These are phyloP conservation scores for Salix udensis DNA, from an alignment of 345 rosid species.

Conservation along the genomic window DNA sequence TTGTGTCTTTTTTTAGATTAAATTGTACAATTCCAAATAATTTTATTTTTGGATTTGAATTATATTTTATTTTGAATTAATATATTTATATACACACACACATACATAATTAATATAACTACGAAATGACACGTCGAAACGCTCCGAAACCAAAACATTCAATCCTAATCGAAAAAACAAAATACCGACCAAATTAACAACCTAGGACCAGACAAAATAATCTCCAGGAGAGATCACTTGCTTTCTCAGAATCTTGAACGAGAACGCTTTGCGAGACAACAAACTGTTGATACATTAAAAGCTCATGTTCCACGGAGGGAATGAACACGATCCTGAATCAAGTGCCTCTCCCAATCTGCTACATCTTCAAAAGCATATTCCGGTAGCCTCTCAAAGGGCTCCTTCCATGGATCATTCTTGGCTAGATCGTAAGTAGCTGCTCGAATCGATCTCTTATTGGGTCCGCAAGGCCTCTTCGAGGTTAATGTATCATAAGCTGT, in stretches of 20 bases:
- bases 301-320: conserved; percentile 58
- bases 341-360: conserved; percentile 87
- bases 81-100: too few species aligned
- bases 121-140: too few species aligned
- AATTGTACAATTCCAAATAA: too few species aligned
- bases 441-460: conserved; percentile 65
- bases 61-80: too few species aligned
- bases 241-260: background rate
- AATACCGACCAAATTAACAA: too few species aligned
- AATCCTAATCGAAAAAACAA: too few species aligned
- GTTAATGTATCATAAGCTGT: conserved; percentile 63
- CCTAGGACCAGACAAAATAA: too few species aligned
- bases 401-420: conserved; percentile 75
- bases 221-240: too few species aligned
- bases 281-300: conserved; percentile 8
- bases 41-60: too few species aligned
- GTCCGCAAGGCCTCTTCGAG: conserved; percentile 78
- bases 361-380: conserved; percentile 70
- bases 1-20: too few species aligned
- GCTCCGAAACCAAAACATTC: too few species aligned
- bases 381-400: conserved; percentile 71
- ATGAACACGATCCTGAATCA: conserved; percentile 63
- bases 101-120: too few species aligned
- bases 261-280: background rate
- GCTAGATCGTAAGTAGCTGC: conserved; percentile 87